Evolutionary conservation across 83 land plant species (phyloP), one percentile per base, ranked within the genome.

Genomic region (Picea engelmannii): DNA sequence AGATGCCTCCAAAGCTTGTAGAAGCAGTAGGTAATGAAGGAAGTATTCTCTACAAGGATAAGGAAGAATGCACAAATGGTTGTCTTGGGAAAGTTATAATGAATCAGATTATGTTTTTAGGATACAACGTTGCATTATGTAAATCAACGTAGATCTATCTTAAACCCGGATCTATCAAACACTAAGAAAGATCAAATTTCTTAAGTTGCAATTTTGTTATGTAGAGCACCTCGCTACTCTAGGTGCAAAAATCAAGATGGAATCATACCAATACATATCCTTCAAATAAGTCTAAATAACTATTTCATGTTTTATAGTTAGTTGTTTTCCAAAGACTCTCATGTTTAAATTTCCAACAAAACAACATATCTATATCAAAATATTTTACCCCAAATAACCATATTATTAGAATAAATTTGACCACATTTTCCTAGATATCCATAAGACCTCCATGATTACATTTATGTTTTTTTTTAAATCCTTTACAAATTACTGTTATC

Each of bases 81-180:
- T 81, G 83, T 81, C 47, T 80, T 58, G 83, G 85, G 31, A 77
- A 85, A 81, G 62, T 86, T 42, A 88, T 92, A 38, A 81, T 88
- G 80, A 92, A 86, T 38, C 85, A 87, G 16, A 85, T 96, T 3
- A 79, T 83, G 11, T 75, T 85, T 55, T 27, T 70, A 4, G 98
- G 98, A 5, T 95, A 95, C 87, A 91, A 97, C 79, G 96, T 94
- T 31, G 91, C 99, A 23, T 73, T 98, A 35, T 98, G 99, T 91
- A 93, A 88, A 73, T 91, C 99, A 38, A 88, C 31, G 31, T 27
- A 27, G 31, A 27, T 27, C 31, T 27, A 27, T 27, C 31, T 27
- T 27, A 27, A 27, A 27, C 31, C 31, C 31, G 31, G 31, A 27
- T 27, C 31, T 27, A 27, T 27, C 31, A 1, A n/a, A n/a, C n/a